These are phyloP conservation scores for Plasmodium inui DNA, from an alignment of 169 alveolate species.

Conservation along the genomic window DNA sequence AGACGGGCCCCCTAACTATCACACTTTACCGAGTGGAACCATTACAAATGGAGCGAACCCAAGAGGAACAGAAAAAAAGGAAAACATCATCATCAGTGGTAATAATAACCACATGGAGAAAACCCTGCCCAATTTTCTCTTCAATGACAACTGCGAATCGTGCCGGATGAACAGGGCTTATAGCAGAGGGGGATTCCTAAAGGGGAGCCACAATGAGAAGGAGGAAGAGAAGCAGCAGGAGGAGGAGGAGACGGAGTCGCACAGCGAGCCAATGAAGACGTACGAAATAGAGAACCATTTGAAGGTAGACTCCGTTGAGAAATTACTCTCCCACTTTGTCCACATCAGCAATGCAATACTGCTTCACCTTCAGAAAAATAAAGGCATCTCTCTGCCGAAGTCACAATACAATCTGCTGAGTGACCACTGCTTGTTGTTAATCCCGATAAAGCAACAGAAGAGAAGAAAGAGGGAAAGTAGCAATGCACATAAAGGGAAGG, in stretches of 20 bases:
- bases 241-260: background rate
- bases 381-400: background rate
- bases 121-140: background rate
- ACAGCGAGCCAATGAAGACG: background rate
- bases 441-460: background rate
- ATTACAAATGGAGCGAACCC: background rate
- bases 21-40: background rate
- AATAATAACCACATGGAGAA: background rate
- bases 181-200: background rate
- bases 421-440: slow-evolving; percentile 17
- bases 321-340: background rate
- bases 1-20: background rate
- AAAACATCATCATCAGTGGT: background rate
- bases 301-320: background rate
- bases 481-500: background rate
- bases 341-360: slow-evolving; percentile 1
- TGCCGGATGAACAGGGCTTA: background rate
- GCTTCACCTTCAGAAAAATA: background rate
- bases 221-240: background rate
- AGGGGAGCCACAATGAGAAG: background rate
- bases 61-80: background rate
- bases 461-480: background rate
- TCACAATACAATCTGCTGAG: background rate
- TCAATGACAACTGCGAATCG: background rate
- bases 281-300: background rate